Evolutionary conservation across 2,329 filamentous ascomycete genomes (phyloP), one percentile per base, ranked within the genome.

Genomic region (Periconia sp.): DNA sequence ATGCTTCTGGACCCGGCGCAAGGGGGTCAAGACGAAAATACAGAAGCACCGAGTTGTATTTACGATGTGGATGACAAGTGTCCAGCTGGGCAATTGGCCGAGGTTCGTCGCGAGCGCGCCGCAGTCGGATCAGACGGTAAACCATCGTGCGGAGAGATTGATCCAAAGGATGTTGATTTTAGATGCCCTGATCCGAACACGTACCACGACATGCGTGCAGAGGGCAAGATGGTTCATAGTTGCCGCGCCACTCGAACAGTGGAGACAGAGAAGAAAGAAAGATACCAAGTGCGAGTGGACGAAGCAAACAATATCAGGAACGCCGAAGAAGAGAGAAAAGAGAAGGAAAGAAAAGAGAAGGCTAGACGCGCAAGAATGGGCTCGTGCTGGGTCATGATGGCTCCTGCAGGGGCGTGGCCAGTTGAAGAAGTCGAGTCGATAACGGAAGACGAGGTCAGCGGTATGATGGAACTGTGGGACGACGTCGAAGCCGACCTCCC

Each of bases 1-100:
- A n/a, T 42, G 31, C 41, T 55, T 27, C 48, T 55, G 2, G 45
- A 55, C 31, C 48, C 53, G 8, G 53, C 49, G 14, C 33, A 55
- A 27, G 53, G 53, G 19, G 48, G 49, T 15, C 53, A 55, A 17
- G 27, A 55, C 37, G 17, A 52, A 20, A 18, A 44, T 14, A 55
- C 48, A 6, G 15, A 43, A 33, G 52, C 52, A 8, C 53, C 53
- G 9, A 23, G 52, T 10, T 55, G 53, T 30, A 48, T n/a, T 1
- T 15, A 13, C 11, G 53, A 55, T 37, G 49, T 48, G 19, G 33
- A 37, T 11, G 31, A 20, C 40, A 47, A 17, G 35, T 52, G 49
- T 55, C 48, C 37, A 17, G 37, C 5, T 11, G 15, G 37, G 19
- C 31, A 44, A 30, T 20, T 14, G 20, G 23, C 41, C 33, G 47